Evolutionary conservation across 2,329 filamentous ascomycete genomes (phyloP).

Genomic region (Knufia fluminis): DNA sequence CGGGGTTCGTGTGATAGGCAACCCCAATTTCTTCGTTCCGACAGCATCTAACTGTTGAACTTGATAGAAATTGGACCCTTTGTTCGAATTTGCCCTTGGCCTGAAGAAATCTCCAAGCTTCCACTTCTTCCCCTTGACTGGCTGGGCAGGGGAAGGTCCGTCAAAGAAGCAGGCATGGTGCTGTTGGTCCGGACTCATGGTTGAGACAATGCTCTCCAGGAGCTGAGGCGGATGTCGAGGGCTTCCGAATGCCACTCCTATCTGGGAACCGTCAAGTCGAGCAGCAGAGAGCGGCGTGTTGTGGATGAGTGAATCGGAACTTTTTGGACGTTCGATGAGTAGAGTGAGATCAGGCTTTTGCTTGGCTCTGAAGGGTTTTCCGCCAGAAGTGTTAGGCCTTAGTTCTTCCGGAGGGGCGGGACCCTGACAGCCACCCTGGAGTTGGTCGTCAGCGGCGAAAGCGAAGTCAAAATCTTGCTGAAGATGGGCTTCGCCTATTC

Average conservation of each 20-base stretch:
- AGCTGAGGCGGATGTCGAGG: conserved; percentile 36
- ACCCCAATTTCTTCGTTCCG: neutral
- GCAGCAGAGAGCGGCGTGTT: neutral
- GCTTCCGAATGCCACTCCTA: conserved; percentile 68
- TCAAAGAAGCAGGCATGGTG: conserved; percentile 8
- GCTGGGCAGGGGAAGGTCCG: conserved; percentile 7
- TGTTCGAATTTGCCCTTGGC: conserved; percentile 22
- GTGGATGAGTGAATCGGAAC: neutral
- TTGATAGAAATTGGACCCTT: neutral
- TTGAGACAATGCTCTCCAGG: conserved; percentile 8
- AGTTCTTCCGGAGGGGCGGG: neutral
- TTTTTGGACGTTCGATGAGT: conserved; percentile 1
- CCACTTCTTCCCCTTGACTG: conserved; percentile 32
- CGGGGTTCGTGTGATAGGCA: neutral
- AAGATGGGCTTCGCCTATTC: neutral
- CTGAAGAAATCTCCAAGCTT: conserved; percentile 38
- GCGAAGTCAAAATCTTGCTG: conserved; percentile 5
- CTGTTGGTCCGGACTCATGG: conserved; percentile 5
- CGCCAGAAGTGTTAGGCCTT: conserved; percentile 5
- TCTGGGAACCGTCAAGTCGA: conserved; percentile 38
- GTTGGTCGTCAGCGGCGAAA: neutral
- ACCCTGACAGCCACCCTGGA: neutral
- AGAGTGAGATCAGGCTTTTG: conserved; percentile 2
- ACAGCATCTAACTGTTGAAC: neutral
- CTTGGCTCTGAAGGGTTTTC: neutral